phyloP scores from a whole-genome alignment of 495 filamentous ascomycete genomes.

The Bathelium albidoporum region DNA sequence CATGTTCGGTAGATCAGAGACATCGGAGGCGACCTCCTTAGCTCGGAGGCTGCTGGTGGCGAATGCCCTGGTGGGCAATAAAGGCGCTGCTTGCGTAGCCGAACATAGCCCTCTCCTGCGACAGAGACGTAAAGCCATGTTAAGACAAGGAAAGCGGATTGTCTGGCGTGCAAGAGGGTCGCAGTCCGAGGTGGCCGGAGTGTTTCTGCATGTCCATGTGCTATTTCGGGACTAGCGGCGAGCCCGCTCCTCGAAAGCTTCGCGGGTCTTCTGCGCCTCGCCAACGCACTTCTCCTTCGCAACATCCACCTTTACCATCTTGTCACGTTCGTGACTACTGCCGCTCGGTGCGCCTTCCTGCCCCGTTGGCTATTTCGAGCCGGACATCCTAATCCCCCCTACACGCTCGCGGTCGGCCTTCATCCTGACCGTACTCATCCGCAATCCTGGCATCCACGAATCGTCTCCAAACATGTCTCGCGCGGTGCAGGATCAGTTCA shows the following conservation, averaged over 20 bases:
- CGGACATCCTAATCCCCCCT: slow-evolving; percentile 12
- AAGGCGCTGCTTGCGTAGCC: slow-evolving; percentile 9
- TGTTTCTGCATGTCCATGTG: not conserved
- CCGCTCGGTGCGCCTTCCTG: not conserved
- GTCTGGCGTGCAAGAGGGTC: not conserved
- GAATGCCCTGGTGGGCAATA: slow-evolving; percentile 22
- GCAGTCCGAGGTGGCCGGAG: not conserved
- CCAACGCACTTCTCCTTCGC: not conserved
- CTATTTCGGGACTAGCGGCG: slow-evolving; percentile 3
- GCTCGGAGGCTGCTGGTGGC: slow-evolving; percentile 20
- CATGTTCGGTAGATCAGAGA: slow-evolving; percentile 30
- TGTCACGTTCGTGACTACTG: not conserved
- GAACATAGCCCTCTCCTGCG: slow-evolving; percentile 19
- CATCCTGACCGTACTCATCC: slow-evolving; percentile 6
- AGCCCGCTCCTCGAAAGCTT: not conserved
- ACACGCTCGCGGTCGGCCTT: slow-evolving; percentile 22
- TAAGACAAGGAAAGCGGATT: slow-evolving; percentile 6
- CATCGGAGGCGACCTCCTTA: slow-evolving; percentile 21
- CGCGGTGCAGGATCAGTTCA: slow-evolving; percentile 83
- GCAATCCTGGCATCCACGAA: slow-evolving; percentile 11
- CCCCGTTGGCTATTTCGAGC: not conserved
- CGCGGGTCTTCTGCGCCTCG: not conserved
- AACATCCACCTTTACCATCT: not conserved
- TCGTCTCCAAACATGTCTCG: slow-evolving; percentile 41
- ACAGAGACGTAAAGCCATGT: slow-evolving; percentile 25